A percentile compares a stretch with the other conserved stretches of the same genome.
phyloP scores from a whole-genome alignment of 202 grass and related monocot species.

The Saccharum hybrid region DNA sequence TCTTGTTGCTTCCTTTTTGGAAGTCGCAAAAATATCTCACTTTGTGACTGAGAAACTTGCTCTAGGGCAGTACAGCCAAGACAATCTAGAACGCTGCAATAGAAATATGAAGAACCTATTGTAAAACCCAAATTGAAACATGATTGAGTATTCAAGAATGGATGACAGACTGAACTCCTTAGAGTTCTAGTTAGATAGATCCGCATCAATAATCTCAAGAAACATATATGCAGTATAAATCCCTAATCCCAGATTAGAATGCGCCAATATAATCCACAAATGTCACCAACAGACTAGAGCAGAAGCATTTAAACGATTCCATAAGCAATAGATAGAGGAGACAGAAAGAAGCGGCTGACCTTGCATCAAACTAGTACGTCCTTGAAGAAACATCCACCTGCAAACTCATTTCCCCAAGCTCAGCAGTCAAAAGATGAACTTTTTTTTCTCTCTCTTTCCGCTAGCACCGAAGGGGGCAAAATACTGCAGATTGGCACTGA shows the following conservation, averaged over 20 bases:
- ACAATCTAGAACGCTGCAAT: slow-evolving; percentile 45
- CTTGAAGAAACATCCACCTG: slow-evolving; percentile 33
- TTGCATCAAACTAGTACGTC: slow-evolving; percentile 30
- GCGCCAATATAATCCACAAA: slow-evolving; percentile 2
- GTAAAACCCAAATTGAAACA: slow-evolving; percentile 12
- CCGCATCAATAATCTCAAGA: slow-evolving; percentile 18
- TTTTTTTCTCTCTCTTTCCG: neutral
- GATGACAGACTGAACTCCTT: neutral
- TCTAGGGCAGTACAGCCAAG: neutral
- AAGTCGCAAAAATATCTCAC: slow-evolving; percentile 9
- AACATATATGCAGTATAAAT: slow-evolving; percentile 27
- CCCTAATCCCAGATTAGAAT: slow-evolving; percentile 31
- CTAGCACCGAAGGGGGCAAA: neutral
- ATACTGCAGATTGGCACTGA: slow-evolving; percentile 5
- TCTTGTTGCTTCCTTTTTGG: slow-evolving; percentile 28
- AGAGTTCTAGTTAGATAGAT: slow-evolving; percentile 44
- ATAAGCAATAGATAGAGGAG: slow-evolving; percentile 11
- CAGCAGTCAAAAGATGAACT: slow-evolving; percentile 7
- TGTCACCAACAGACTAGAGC: neutral
- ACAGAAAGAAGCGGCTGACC: slow-evolving; percentile 29
- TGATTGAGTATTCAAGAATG: neutral
- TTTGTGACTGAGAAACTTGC: neutral
- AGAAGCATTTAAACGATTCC: neutral
- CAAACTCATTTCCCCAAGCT: slow-evolving; percentile 31
- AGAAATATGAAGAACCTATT: slow-evolving; percentile 3